phyloP scores from a whole-genome alignment of 2,329 filamentous ascomycete species.

The Elsinoe perseae region DNA sequence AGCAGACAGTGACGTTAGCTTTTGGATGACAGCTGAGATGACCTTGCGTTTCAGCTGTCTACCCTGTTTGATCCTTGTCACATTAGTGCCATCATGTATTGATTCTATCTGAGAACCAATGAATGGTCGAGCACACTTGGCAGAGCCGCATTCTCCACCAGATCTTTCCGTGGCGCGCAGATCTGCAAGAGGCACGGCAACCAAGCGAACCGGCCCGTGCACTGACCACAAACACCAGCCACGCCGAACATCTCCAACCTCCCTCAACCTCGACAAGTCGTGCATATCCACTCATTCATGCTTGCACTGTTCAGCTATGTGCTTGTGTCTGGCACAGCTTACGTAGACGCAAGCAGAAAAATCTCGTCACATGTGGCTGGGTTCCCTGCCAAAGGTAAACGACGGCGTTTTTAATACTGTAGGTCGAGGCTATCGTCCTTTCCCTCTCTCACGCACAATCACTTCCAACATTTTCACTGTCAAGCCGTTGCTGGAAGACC shows the following conservation, averaged over 20 bases:
- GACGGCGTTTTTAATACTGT: constrained; percentile 13
- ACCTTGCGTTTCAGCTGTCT: background rate
- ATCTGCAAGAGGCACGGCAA: constrained; percentile 3
- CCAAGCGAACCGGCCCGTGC: background rate
- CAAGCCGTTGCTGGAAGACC: background rate
- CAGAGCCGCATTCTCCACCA: background rate
- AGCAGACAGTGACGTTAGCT: background rate
- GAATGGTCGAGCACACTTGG: background rate
- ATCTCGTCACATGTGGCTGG: constrained; percentile 13
- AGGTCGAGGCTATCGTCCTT: constrained; percentile 8
- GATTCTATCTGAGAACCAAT: background rate
- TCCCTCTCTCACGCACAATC: background rate
- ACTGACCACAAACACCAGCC: constrained; percentile 2
- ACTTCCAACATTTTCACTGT: constrained; percentile 8
- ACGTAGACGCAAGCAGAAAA: constrained; percentile 8
- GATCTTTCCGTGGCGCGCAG: background rate
- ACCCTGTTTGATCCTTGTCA: background rate
- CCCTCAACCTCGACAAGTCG: background rate
- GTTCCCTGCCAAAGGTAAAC: constrained; percentile 12
- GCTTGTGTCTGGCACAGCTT: background rate
- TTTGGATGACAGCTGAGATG: background rate
- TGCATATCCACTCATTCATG: constrained; percentile 5
- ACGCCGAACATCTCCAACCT: constrained; percentile 1
- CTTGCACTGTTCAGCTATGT: background rate
- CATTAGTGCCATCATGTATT: background rate